Conservation (phyloP, 345 rosid genomes). For the Hirschfeldia incana region DNA sequence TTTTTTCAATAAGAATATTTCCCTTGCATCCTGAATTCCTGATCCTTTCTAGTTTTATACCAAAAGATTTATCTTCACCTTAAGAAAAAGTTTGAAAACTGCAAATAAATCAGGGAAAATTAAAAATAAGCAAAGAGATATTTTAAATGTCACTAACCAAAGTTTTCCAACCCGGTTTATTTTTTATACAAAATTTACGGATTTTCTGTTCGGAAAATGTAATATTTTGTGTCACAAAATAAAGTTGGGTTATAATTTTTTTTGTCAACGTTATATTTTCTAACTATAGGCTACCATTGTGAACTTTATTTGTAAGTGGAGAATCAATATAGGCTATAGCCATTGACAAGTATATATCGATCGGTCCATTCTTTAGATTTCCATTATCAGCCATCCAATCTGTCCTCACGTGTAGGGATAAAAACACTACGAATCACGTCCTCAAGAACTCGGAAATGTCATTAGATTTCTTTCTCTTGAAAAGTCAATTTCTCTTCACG, state of each 20-base stretch:
- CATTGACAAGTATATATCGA: constrained; percentile 9
- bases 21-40: no score
- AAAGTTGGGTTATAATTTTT: neutral
- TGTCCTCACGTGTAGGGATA: constrained; percentile 16
- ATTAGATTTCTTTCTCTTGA: neutral
- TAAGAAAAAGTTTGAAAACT: no score
- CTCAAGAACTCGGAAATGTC: neutral
- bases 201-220: neutral
- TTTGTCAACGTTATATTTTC: no score
- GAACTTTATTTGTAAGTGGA: neutral
- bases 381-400: constrained; percentile 11
- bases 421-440: constrained; percentile 22
- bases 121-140: no score
- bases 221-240: neutral
- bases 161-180: neutral
- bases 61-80: no score
- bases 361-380: constrained; percentile 5
- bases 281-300: no score
- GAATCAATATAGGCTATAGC: constrained; percentile 8
- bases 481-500: constrained; percentile 11
- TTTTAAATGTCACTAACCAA: no score
- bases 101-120: no score
- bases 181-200: neutral
- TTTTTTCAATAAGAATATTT: no score
- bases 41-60: no score